Evolutionary conservation across 768 basidiomycete genomes (phyloP).

Genomic region (Psilocybe sp.): DNA sequence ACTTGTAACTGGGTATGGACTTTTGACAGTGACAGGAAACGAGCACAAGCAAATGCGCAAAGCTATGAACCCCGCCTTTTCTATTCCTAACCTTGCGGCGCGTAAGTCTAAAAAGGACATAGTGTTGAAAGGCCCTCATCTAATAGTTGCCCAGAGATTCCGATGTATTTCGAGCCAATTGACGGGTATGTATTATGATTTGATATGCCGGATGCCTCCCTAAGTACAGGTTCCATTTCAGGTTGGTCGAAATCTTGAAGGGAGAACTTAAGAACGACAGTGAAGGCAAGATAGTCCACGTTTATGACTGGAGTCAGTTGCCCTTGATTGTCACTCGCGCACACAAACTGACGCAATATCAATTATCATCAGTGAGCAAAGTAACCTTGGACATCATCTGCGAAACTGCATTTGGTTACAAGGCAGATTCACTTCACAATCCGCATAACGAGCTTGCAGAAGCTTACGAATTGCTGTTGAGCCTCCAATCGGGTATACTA

Average conservation of each 20-base stretch:
- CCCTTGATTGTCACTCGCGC: neutral
- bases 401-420: constrained; percentile 46
- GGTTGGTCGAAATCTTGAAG: constrained; percentile 33
- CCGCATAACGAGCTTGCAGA: constrained; percentile 43
- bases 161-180: constrained; percentile 46
- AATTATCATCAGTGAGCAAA: constrained; percentile 37
- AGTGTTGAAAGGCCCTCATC: constrained; percentile 35
- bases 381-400: constrained; percentile 52
- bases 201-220: neutral
- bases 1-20: constrained; percentile 40
- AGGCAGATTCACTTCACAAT: constrained; percentile 39
- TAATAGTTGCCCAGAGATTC: constrained; percentile 43
- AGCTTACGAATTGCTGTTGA: constrained; percentile 41
- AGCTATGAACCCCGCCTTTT: constrained; percentile 52
- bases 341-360: neutral
- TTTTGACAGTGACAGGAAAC: constrained; percentile 45
- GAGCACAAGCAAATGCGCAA: constrained; percentile 50
- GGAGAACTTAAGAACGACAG: constrained; percentile 23
- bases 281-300: constrained; percentile 24
- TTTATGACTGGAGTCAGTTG: constrained; percentile 47
- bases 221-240: neutral
- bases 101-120: constrained; percentile 24
- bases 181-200: constrained; percentile 30
- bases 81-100: constrained; percentile 38
- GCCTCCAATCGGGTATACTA: constrained; percentile 33